Evolutionary conservation across 2,329 filamentous ascomycete species (phyloP), one percentile per base, ranked within the genome.

Genomic region (Cercospora zeina): DNA sequence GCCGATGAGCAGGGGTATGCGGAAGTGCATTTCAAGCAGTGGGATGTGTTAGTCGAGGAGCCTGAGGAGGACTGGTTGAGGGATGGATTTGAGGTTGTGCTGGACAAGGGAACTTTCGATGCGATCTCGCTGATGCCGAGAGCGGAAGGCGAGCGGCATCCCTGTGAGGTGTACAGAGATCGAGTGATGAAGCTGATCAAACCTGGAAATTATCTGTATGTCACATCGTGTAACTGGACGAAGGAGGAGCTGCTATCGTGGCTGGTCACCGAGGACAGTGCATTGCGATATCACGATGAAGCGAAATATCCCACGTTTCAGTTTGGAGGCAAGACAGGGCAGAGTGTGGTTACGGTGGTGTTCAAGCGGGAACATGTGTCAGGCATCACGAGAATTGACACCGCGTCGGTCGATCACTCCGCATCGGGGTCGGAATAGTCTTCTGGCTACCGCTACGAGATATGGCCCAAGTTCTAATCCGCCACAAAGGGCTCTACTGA

Each of bases 21-120:
- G 14, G 33, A 61, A 1, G 77, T 85, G 24, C 69, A 68, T 14
- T 88, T 88, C 65, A 73, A 80, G 58, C 78, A 76, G 47, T 82
- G 80, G 77, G 82, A 85, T 74, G 73, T 85, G 19, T 74, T 85
- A 39, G 70, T 68, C 10, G 74, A 79, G 39, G 54, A 68, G 24
- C 68, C 76, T 3, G 76, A 75, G 1, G 54, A 83, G 31, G 42
- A 61, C 55, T 91, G 89, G 87, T 77, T 92, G 3, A 69, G 58
- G 0, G 74, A 75, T 0, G 89, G 89, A 0, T 97, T 93, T 79
- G 92, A 97, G 76, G 86, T 97, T 0, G 88, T 97, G 0, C 83
- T 97, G n/a, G 95, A 99, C 77, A 99, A 99, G 78, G 95, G 95
- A 49, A 99, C 95, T 0, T 99, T 97, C 75, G 95, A 99, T 79